Percentiles rank a stretch among this genome's conserved stretches.
These are phyloP conservation scores for Imleria badia DNA, from an alignment of 768 basidiomycete species.

Conservation along the genomic window DNA sequence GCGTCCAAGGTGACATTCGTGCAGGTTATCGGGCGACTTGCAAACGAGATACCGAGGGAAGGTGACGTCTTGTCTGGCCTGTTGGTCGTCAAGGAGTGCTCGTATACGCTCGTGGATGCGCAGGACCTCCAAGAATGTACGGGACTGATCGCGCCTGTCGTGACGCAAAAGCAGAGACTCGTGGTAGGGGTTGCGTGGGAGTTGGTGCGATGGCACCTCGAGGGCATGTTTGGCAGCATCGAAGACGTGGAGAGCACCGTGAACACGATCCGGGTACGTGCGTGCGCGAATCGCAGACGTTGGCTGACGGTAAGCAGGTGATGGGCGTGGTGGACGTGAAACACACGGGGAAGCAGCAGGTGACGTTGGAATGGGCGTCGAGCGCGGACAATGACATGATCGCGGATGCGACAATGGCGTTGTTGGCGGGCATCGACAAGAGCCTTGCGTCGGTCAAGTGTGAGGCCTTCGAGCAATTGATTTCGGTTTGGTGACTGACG, in stretches of 20 bases:
- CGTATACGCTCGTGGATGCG: constrained; percentile 90
- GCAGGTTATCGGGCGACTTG: constrained; percentile 84
- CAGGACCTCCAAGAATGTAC: constrained; percentile 90
- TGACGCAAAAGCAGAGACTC: constrained; percentile 83
- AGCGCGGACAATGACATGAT: constrained; percentile 96
- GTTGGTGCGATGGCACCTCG: constrained; percentile 92
- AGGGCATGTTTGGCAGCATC: constrained; percentile 88
- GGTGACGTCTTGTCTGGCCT: constrained; percentile 79
- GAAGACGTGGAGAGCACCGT: constrained; percentile 64
- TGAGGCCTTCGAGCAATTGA: no score
- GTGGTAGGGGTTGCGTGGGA: constrained; percentile 84
- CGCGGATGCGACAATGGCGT: constrained; percentile 87
- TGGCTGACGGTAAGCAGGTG: constrained; percentile 49
- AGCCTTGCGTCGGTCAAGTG: constrained; percentile 95
- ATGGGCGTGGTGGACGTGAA: constrained; percentile 90
- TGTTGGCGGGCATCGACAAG: constrained; percentile 85
- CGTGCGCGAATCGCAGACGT: neutral
- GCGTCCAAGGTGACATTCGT: no score
- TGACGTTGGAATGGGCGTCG: constrained; percentile 91
- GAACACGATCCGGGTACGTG: constrained; percentile 63
- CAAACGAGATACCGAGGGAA: constrained; percentile 66
- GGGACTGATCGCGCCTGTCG: constrained; percentile 77
- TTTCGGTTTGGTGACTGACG: neutral
- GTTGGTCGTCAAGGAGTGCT: constrained; percentile 88
- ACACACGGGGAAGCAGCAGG: constrained; percentile 66